Evolutionary conservation across 1,284 basidiomycete genomes (phyloP).

Genomic region (Ceratobasidium sp.): DNA sequence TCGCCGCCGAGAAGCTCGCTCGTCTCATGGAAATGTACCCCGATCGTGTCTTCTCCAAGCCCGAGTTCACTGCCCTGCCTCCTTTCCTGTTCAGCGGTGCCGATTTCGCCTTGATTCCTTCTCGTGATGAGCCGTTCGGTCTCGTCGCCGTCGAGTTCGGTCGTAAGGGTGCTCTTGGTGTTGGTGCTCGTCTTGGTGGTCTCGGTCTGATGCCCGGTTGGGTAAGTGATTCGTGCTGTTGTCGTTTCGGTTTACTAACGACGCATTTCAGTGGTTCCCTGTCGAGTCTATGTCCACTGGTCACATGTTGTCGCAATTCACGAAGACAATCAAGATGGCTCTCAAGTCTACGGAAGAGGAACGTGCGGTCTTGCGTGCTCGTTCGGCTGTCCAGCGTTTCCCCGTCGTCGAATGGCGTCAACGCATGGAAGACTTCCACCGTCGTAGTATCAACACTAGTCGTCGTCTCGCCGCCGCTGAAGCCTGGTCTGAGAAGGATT

Average conservation of each 20-base stretch:
- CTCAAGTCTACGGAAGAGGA: slow-evolving; percentile 91
- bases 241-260: slow-evolving; percentile 46
- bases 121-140: slow-evolving; percentile 95
- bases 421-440: slow-evolving; percentile 93
- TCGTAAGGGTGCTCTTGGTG: slow-evolving; percentile 93
- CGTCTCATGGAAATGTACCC: slow-evolving; percentile 95
- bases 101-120: slow-evolving; percentile 93
- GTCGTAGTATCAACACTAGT: slow-evolving; percentile 81
- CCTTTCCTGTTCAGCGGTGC: slow-evolving; percentile 94
- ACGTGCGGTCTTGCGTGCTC: slow-evolving; percentile 89
- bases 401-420: slow-evolving; percentile 97
- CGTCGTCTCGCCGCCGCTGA: slow-evolving; percentile 75
- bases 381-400: slow-evolving; percentile 94
- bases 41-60: slow-evolving; percentile 92
- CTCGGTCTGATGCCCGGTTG: slow-evolving; percentile 96
- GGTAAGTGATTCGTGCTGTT: slow-evolving; percentile 67
- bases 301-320: slow-evolving; percentile 94
- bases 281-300: slow-evolving; percentile 91
- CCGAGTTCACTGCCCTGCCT: slow-evolving; percentile 93
- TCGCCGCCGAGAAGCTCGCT: slow-evolving; percentile 91
- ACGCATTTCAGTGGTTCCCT: slow-evolving; percentile 83
- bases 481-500: slow-evolving; percentile 73
- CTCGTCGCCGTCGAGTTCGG: slow-evolving; percentile 95
- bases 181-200: slow-evolving; percentile 92
- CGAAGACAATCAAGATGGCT: slow-evolving; percentile 93